Base-by-base conservation (phyloP, 2,329 filamentous ascomycete genomes). In the Metarhizium sp. region DNA sequence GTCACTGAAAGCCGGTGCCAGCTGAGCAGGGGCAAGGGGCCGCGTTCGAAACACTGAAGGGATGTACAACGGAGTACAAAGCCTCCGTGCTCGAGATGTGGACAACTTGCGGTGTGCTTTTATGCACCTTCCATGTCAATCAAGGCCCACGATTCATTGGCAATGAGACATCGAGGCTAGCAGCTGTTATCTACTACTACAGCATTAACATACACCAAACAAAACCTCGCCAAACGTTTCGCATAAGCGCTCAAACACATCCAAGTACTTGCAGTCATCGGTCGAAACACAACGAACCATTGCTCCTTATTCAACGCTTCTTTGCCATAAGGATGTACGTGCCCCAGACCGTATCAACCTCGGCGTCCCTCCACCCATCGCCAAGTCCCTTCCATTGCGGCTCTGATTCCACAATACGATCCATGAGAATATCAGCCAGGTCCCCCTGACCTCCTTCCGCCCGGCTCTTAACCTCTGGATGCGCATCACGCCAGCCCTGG, bases 391-490 rank as follows among this genome's bases (percentile, higher is more conserved):
- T 75, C 78, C 79, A 83, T 56, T 74, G 69, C 4, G 75, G 74
- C 59, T 82, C 79, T n/a, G 69, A 72, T 53, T 73, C 71, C 4
- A 79, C 65, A 63, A 86, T 80, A 57, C 74, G 73, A 56, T 84
- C 80, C 69, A 84, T 81, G 71, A 86, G 74, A 58, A 78, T 64
- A 68, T 87, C 84, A n/a, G 82, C 71, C 46, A 86, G 63, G 67
- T 87, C 84, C 1, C 82, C 82, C 7, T 71, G 59, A 2, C 82
- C 83, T 6, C 81, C 83, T 29, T 79, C 75, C 4, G 68, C 73
- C 61, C 75, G 71, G 54, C 74, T 74, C 65, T 72, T 76, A 42
- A 61, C 63, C 43, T 77, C 75, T 2, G 78, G 76, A 67, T 85
- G 75, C 11, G 73, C 75, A 58, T 80, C 76, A 60, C 74, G 72